Percentiles rank a stretch among this genome's conserved stretches.
These are phyloP conservation scores for Litsea cubeba DNA, from an alignment of 164 flowering plant species.

Conservation along the genomic window DNA sequence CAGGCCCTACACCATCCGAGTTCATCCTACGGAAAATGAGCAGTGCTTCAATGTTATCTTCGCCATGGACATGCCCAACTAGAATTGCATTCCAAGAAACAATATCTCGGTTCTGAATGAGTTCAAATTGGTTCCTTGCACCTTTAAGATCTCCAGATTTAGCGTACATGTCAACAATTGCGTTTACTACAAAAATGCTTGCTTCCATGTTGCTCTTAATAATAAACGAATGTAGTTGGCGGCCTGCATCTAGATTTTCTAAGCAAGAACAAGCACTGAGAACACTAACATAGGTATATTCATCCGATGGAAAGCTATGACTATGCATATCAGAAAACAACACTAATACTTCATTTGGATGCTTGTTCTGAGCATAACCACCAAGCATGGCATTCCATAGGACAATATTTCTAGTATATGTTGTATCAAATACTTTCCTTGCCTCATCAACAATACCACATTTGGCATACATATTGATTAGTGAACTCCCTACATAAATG, in stretches of 20 bases:
- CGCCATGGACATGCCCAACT: conserved; percentile 71
- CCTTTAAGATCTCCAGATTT: conserved; percentile 62
- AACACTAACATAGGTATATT: conserved; percentile 71
- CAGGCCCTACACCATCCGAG: conserved; percentile 46
- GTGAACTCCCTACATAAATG: conserved; percentile 80
- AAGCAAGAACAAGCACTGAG: conserved; percentile 67
- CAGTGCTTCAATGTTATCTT: conserved; percentile 61
- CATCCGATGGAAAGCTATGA: conserved; percentile 57
- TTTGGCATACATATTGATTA: conserved; percentile 79
- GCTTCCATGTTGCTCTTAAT: conserved; percentile 49
- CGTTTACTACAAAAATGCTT: conserved; percentile 75
- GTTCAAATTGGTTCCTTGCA: conserved; percentile 66
- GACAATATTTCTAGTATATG: conserved; percentile 60
- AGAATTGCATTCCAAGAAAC: conserved; percentile 95
- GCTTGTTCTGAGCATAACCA: conserved; percentile 65
- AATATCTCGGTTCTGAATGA: conserved; percentile 46
- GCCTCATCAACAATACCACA: conserved; percentile 63
- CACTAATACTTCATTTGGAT: conserved; percentile 44
- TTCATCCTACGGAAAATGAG: conserved; percentile 57
- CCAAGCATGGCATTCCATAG: conserved; percentile 85
- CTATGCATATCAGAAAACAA: conserved; percentile 47
- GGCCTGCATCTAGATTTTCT: conserved; percentile 42
- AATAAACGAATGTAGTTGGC: conserved; percentile 69
- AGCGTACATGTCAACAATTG: conserved; percentile 89
- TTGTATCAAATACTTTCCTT: conserved; percentile 46